Base-by-base conservation (phyloP, 2,329 filamentous ascomycete species). In the Clarireedia sp. region DNA sequence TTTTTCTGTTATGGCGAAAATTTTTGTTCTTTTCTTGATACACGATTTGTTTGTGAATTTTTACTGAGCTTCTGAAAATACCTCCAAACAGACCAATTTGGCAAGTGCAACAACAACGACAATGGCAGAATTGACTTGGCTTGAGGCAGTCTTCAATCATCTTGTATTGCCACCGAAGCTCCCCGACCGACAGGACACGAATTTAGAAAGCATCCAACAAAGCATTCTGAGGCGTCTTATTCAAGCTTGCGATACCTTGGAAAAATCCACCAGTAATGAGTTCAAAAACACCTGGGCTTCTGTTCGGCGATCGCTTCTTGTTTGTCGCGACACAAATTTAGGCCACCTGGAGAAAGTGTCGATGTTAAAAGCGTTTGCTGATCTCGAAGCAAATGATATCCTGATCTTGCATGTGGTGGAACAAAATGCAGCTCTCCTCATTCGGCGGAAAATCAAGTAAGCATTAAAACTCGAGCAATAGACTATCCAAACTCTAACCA, bases 401-500 rank as follows among this genome's bases (percentile, higher is more conserved):
- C 62, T 78, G 10, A 68, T 77, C 12, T 58, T 78, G 1, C 68
- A 76, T 51, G 58, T 78, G n/a, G 64, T 67, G 1, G 69, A 74
- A 57, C 76, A 79, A 58, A 79, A 79, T 63, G 72, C 74, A 2
- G 76, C 70, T 12, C 56, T 79, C 5, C 61, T 78, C 5, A 63
- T 79, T 21, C 69, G 71, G 50, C 61, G 66, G 9, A 56, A 67
- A 12, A 9, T 17, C 10, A 55, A 51, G 73, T 75, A 64, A 64
- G 68, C 62, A 46, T 48, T 2, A 3, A 24, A 19, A 24, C 14
- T 54, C 60, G 56, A 51, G 58, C 57, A 49, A 19, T 40, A 16
- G 43, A 45, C 24, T 45, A 44, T 52, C 29, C 51, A 37, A 41
- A 21, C 48, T 29, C 60, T 46, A 58, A 49, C 45, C 56, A 21